Evolutionary conservation across 805 yeast species (phyloP), one percentile per base, ranked within the genome.

Genomic region (Candida manassasensis): DNA sequence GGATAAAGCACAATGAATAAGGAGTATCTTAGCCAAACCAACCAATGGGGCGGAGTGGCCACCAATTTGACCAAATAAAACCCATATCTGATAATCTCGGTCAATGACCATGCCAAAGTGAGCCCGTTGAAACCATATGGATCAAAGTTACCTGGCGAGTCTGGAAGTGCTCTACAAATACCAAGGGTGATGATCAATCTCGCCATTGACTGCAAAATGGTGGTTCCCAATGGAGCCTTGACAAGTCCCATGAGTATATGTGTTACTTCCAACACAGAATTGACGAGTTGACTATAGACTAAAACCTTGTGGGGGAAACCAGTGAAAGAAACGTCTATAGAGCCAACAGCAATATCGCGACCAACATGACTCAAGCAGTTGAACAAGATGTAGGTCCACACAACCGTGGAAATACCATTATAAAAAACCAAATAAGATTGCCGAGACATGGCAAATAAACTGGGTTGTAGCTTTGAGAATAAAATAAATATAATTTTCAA

Each of bases 1-100:
- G 65, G 65, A 34, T 61, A 61, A 27, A 61, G 41, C 13, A 58
- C 44, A 11, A 55, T 31, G 32, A 58, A 59, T 1, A 54, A 43
- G 21, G 53, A 44, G 44, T 61, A 59, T 19, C 67, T 40, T 17
- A 56, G 36, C 61, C 61, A 59, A 19, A 43, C 37, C 17, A 58
- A 31, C 34, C 34, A 29, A 22, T 25, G 22, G 3, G 62, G 62
- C 16, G 47, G 40, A 1, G 8, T 17, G 6, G 19, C 27, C 13
- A 29, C 10, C n/a, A 41, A 37, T 34, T 60, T 59, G 27, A 43
- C 29, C 3, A 44, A 45, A 33, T 57, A 59, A 38, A 46, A 59
- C 1, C 48, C 49, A 40, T 60, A 61, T 22, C 63, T 41, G 3
- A 55, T 46, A 27, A 60, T 36, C 35, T 61, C 67, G 2, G 58